Conservation (phyloP, 2,329 filamentous ascomycete species). For the Venturiaceae sp. region DNA sequence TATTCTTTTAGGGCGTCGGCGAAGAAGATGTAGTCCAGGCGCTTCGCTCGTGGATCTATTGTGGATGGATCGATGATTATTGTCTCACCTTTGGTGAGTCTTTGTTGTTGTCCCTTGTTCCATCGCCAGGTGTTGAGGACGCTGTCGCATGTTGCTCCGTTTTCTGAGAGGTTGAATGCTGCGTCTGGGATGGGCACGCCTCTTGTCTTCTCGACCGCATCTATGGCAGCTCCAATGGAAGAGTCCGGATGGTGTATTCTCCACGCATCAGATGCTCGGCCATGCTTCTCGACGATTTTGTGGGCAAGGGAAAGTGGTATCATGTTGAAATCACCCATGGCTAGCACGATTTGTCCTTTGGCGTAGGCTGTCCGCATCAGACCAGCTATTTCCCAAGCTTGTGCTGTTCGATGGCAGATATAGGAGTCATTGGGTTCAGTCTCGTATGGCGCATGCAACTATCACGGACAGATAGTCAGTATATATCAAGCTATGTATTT, state of each 20-base stretch:
- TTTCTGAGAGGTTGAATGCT: slow-evolving; percentile 65
- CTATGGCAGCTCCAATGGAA: slow-evolving; percentile 63
- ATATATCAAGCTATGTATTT: neutral
- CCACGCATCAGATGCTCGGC: slow-evolving; percentile 77
- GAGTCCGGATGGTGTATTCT: slow-evolving; percentile 73
- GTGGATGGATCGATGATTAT: slow-evolving; percentile 55
- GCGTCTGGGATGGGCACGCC: slow-evolving; percentile 62
- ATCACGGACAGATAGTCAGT: slow-evolving; percentile 7
- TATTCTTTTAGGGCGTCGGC: slow-evolving; percentile 47
- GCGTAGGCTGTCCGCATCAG: slow-evolving; percentile 73
- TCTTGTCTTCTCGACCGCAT: slow-evolving; percentile 57
- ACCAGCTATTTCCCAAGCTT: slow-evolving; percentile 92
- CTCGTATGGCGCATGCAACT: slow-evolving; percentile 81
- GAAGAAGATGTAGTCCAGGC: slow-evolving; percentile 92
- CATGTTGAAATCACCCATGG: slow-evolving; percentile 94
- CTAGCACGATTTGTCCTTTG: slow-evolving; percentile 73
- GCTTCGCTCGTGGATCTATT: slow-evolving; percentile 66
- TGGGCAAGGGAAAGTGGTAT: slow-evolving; percentile 78
- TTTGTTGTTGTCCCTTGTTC: slow-evolving; percentile 60
- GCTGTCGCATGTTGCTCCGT: slow-evolving; percentile 81
- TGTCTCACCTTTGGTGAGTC: slow-evolving; percentile 55
- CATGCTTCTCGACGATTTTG: slow-evolving; percentile 67
- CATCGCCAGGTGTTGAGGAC: slow-evolving; percentile 91
- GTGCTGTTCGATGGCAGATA: slow-evolving; percentile 78
- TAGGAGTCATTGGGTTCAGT: slow-evolving; percentile 72